phyloP scores from a whole-genome alignment of 345 rosid genomes.

The Noccaea bulbosa region DNA sequence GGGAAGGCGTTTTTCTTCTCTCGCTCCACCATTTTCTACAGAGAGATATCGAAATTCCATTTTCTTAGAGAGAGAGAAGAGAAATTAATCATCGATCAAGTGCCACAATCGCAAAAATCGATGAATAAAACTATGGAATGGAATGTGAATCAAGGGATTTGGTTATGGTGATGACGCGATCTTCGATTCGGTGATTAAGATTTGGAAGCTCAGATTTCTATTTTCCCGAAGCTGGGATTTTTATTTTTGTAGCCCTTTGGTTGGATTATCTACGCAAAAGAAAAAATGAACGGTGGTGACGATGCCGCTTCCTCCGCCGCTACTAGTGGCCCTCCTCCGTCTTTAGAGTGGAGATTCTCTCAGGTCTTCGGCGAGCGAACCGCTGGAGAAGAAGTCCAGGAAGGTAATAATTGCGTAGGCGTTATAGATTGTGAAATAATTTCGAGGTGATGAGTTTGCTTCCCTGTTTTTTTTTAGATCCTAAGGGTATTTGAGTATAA shows the following conservation, averaged over 20 bases:
- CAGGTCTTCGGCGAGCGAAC: constrained; percentile 95
- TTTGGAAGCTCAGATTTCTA: constrained; percentile 47
- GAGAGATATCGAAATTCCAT: constrained; percentile 41
- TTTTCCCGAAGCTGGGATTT: constrained; percentile 33
- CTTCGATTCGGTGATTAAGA: constrained; percentile 46
- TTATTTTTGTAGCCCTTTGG: constrained; percentile 16
- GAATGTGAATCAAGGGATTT: constrained; percentile 44
- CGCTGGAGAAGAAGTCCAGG: constrained; percentile 91
- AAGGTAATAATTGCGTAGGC: constrained; percentile 50
- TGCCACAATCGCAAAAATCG: constrained; percentile 33
- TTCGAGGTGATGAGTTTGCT: not conserved
- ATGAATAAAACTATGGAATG: constrained; percentile 38
- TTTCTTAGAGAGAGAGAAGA: constrained; percentile 28
- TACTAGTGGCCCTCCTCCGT: constrained; percentile 51
- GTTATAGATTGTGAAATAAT: not conserved
- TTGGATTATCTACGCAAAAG: constrained; percentile 41
- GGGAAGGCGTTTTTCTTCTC: constrained; percentile 42
- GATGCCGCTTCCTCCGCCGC: constrained; percentile 49
- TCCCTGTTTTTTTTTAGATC: constrained; percentile 48
- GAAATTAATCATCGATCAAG: constrained; percentile 45
- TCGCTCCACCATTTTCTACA: constrained; percentile 40
- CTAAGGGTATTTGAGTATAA: constrained; percentile 43
- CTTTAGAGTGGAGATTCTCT: constrained; percentile 88
- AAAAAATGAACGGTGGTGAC: constrained; percentile 69
- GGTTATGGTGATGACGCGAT: constrained; percentile 45